Conservation (phyloP, 345 rosid species). For the Noccaea bulbosa region DNA sequence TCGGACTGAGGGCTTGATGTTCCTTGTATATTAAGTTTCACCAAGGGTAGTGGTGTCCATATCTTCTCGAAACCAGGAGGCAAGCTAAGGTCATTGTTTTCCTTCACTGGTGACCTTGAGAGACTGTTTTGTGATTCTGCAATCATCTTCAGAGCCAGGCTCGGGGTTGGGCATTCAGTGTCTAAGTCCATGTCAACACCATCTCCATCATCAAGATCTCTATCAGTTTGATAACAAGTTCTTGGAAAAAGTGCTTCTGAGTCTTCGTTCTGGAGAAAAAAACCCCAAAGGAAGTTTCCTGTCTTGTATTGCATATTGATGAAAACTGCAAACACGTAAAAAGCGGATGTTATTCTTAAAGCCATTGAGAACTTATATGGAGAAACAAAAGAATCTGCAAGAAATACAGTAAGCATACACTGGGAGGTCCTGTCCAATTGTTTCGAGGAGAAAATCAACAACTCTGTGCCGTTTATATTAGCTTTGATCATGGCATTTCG, state of each 20-base stretch:
- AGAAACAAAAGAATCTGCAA: constrained; percentile 9
- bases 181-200: constrained; percentile 36
- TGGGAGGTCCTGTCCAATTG: constrained; percentile 52
- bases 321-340: constrained; percentile 24
- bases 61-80: constrained; percentile 44
- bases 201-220: constrained; percentile 13
- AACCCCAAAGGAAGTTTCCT: constrained; percentile 40
- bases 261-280: constrained; percentile 16
- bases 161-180: constrained; percentile 5
- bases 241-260: not conserved
- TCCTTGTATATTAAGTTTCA: constrained; percentile 54
- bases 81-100: constrained; percentile 4
- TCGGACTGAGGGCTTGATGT: constrained; percentile 25
- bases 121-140: constrained; percentile 1
- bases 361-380: constrained; percentile 2
- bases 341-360: constrained; percentile 2
- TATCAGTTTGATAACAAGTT: constrained; percentile 21
- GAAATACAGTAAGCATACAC: constrained; percentile 46
- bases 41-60: constrained; percentile 40
- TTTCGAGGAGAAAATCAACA: constrained; percentile 68
- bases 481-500: constrained; percentile 49
- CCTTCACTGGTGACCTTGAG: constrained; percentile 27
- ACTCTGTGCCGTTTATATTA: constrained; percentile 50
- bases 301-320: constrained; percentile 22
- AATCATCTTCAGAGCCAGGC: constrained; percentile 15